Percentiles rank a stretch among this genome's conserved stretches.
These are phyloP conservation scores for Pyrenopolyporus hunteri DNA, from an alignment of 495 filamentous ascomycete genomes.

Conservation along the genomic window DNA sequence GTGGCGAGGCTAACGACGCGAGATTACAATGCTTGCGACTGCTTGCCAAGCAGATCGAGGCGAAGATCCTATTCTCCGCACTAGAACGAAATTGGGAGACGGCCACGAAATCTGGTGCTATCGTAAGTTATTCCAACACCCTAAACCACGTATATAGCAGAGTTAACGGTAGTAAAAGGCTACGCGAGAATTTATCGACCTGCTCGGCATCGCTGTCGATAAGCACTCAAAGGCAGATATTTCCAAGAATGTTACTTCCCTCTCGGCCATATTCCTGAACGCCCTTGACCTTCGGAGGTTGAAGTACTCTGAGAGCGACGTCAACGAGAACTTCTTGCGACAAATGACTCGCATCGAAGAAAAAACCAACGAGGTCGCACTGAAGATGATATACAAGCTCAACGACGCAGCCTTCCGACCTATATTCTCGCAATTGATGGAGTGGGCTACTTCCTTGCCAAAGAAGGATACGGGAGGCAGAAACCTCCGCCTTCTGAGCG, in stretches of 20 bases:
- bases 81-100: slow-evolving; percentile 71
- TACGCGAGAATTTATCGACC: slow-evolving; percentile 66
- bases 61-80: slow-evolving; percentile 68
- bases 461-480: slow-evolving; percentile 64
- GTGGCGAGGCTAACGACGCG: slow-evolving; percentile 63
- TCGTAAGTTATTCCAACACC: slow-evolving; percentile 52
- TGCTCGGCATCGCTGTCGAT: slow-evolving; percentile 71
- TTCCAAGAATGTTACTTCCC: slow-evolving; percentile 66
- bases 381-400: slow-evolving; percentile 93
- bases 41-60: slow-evolving; percentile 73
- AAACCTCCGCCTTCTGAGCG: slow-evolving; percentile 63
- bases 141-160: neutral
- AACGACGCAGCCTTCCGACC: slow-evolving; percentile 97
- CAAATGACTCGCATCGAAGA: slow-evolving; percentile 68
- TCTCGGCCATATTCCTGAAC: slow-evolving; percentile 74
- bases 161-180: slow-evolving; percentile 55
- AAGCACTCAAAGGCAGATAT: slow-evolving; percentile 76
- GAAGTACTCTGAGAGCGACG: slow-evolving; percentile 41
- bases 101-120: slow-evolving; percentile 63
- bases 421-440: slow-evolving; percentile 79
- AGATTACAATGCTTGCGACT: slow-evolving; percentile 72
- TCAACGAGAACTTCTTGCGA: slow-evolving; percentile 50
- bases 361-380: slow-evolving; percentile 65
- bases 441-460: slow-evolving; percentile 68
- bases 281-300: slow-evolving; percentile 74